Evolutionary conservation across 768 basidiomycete genomes (phyloP).

Genomic region (Piloderma croceum): DNA sequence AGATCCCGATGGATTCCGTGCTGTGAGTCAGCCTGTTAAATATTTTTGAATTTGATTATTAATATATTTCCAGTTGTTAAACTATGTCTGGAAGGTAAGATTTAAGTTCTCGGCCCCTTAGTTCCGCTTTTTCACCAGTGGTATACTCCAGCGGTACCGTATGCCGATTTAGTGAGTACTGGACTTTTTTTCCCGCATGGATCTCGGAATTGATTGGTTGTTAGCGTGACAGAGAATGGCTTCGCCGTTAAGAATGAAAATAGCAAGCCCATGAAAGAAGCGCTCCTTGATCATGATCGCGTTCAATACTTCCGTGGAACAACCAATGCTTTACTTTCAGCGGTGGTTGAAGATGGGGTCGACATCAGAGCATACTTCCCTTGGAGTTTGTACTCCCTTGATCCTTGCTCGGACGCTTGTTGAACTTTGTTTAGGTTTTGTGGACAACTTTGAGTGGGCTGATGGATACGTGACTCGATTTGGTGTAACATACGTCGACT

Average conservation of each 20-base stretch:
- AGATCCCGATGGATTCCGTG: constrained; percentile 67
- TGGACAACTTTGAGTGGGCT: constrained; percentile 77
- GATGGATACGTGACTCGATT: constrained; percentile 66
- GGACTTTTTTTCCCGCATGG: not conserved
- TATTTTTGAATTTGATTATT: too few relatives aligned
- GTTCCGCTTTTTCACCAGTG: not conserved
- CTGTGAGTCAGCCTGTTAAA: constrained; percentile 34
- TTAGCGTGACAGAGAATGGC: constrained; percentile 69
- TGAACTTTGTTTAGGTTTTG: constrained; percentile 37
- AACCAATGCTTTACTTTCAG: constrained; percentile 46
- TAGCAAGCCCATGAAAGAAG: constrained; percentile 45
- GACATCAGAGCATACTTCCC: constrained; percentile 61
- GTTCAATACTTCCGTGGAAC: constrained; percentile 63
- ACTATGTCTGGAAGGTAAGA: constrained; percentile 63
- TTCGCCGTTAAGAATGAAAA: constrained; percentile 66
- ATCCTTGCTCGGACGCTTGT: not conserved
- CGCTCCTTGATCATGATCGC: constrained; percentile 54
- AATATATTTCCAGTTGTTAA: constrained; percentile 50
- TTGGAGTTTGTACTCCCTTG: constrained; percentile 46
- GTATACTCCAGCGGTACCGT: constrained; percentile 32
- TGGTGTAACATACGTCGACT: constrained; percentile 68
- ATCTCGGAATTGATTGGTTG: not conserved
- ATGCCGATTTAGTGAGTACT: constrained; percentile 49
- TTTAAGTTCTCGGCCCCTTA: not conserved
- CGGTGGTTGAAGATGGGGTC: constrained; percentile 59